Evolutionary conservation across 176 grass and related monocot genomes (phyloP).

Genomic region (Microstegium vimineum): DNA sequence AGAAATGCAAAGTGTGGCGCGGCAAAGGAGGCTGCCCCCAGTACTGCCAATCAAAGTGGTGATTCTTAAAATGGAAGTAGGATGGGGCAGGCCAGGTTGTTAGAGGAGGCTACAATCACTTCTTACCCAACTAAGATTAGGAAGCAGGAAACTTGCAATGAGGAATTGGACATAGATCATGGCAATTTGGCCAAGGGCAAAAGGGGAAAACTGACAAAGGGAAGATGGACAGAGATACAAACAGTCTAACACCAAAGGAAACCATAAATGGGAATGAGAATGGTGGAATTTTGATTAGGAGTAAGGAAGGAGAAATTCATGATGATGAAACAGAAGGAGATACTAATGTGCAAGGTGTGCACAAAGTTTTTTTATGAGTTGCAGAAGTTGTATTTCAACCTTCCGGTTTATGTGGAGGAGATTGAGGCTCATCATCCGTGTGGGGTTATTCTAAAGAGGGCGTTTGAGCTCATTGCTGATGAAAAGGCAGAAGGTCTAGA

Average conservation of each 20-base stretch:
- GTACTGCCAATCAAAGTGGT: not conserved
- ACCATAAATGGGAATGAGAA: not conserved
- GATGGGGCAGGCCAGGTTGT: not conserved
- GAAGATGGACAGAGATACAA: not conserved
- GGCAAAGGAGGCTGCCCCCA: not conserved
- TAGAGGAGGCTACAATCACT: not conserved
- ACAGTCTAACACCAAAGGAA: not conserved
- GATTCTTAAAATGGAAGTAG: not conserved
- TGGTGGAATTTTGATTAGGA: not conserved
- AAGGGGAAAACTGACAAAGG: conserved; percentile 13
- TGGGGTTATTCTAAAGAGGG: conserved; percentile 34
- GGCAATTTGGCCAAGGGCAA: not conserved
- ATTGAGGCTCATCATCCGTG: conserved; percentile 23
- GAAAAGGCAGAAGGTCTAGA: conserved; percentile 37
- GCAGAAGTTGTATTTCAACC: conserved; percentile 27
- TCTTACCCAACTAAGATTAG: not conserved
- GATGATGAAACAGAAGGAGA: conserved; percentile 14
- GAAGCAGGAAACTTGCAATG: not conserved
- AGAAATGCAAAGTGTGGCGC: not conserved
- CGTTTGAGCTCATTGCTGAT: conserved; percentile 33
- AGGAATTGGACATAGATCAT: not conserved
- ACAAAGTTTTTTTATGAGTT: conserved; percentile 18
- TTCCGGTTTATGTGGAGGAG: conserved; percentile 29
- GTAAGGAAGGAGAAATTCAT: not conserved
- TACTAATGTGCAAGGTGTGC: not conserved